A percentile compares a stretch with the other conserved stretches of the same genome.
phyloP scores from a whole-genome alignment of 306 rosid species.

The Vachellia collinsii region DNA sequence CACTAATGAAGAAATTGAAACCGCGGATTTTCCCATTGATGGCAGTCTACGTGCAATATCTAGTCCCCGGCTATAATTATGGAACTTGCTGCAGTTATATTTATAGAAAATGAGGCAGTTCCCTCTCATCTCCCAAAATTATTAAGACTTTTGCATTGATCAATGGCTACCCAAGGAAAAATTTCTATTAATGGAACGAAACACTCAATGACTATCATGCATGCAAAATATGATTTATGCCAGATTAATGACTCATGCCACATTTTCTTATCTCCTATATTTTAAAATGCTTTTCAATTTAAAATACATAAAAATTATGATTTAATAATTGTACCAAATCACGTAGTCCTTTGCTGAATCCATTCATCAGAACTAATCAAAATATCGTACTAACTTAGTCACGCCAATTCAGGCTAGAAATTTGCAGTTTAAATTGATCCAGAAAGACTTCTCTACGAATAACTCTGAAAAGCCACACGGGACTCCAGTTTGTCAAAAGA shows the following conservation, averaged over 20 bases:
- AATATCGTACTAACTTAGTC: not conserved
- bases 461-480: conserved; percentile 1
- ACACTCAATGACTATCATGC: conserved; percentile 1
- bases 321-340: conserved; percentile 9
- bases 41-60: not conserved
- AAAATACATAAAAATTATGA: not conserved
- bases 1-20: not conserved
- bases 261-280: conserved; percentile 12
- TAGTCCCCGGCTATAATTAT: not conserved
- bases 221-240: not conserved
- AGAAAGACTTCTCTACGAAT: conserved; percentile 11
- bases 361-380: conserved; percentile 5
- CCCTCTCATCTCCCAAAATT: not conserved
- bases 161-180: not conserved
- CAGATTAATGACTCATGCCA: conserved; percentile 8
- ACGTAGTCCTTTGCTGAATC: conserved; percentile 21
- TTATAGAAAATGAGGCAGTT: not conserved
- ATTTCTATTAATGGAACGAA: not conserved
- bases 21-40: not conserved
- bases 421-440: conserved; percentile 3
- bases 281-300: not conserved
- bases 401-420: not conserved
- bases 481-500: conserved; percentile 14
- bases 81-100: not conserved
- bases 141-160: not conserved